Percentiles rank a stretch among this genome's conserved stretches.
phyloP scores from a whole-genome alignment of 1,139 yeast genomes.

The Yamadazyma aaseri region DNA sequence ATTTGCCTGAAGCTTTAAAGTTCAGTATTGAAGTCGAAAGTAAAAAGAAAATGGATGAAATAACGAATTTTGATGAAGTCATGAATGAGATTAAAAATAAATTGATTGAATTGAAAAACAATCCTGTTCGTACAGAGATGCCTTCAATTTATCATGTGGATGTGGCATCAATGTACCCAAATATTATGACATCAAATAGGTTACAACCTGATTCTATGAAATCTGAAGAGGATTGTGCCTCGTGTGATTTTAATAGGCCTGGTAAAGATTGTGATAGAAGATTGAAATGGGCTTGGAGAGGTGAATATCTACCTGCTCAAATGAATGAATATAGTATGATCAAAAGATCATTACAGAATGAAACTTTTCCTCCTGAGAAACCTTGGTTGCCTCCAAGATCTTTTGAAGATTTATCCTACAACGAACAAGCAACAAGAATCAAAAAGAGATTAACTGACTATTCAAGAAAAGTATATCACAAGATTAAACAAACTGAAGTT shows the following conservation, averaged over 20 bases:
- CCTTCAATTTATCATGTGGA: constrained; percentile 97
- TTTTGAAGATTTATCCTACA: constrained; percentile 71
- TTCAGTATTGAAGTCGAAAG: constrained; percentile 88
- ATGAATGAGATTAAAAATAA: constrained; percentile 54
- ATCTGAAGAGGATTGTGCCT: constrained; percentile 91
- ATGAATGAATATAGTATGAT: constrained; percentile 91
- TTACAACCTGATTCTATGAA: constrained; percentile 98
- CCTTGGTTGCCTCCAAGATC: constrained; percentile 56
- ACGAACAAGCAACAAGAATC: constrained; percentile 75
- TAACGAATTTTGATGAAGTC: constrained; percentile 76
- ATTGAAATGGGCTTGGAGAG: constrained; percentile 98
- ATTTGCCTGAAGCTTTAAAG: constrained; percentile 71
- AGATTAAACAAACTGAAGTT: constrained; percentile 77
- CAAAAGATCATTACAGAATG: constrained; percentile 77
- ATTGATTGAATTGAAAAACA: constrained; percentile 55
- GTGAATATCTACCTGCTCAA: constrained; percentile 89
- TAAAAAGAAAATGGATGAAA: constrained; percentile 66
- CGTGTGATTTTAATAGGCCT: constrained; percentile 95
- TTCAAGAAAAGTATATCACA: constrained; percentile 80
- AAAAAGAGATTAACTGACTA: constrained; percentile 83
- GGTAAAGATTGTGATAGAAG: constrained; percentile 92
- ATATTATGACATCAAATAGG: constrained; percentile 96
- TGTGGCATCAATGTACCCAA: constrained; percentile 99
- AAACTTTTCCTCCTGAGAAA: constrained; percentile 65
- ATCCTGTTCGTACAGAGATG: constrained; percentile 66